Evolutionary conservation across 2,329 filamentous ascomycete species (phyloP), one percentile per base, ranked within the genome.

Genomic region (Alternaria angustiovoidea): DNA sequence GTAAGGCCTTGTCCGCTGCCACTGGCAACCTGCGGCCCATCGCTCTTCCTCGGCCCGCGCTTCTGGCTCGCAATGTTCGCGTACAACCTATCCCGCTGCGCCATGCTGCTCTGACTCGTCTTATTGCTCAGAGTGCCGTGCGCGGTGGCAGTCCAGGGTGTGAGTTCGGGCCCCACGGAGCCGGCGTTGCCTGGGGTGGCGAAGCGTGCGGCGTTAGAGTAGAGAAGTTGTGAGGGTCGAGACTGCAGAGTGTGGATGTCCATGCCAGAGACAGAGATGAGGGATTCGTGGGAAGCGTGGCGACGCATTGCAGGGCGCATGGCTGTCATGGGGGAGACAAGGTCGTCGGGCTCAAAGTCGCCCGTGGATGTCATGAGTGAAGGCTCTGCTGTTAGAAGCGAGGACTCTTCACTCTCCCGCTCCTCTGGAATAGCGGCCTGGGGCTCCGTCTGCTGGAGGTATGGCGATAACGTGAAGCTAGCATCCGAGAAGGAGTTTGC

Each of bases 201-300:
- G 56, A 83, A 82, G 32, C 83, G 82, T 57, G 82, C 82, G 59
- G 85, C 87, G 24, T 86, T 79, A 4, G 73, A 71, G 62, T 81
- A 81, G 18, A 89, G 87, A 59, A 95, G 85, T 70, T 96, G 92
- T 34, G 91, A 92, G 0, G 92, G 92, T 4, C 91, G 87, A 1
- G 86, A 85, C 70, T 90, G 89, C 5, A 96, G 83, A 0, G 91
- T 93, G 75, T 96, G 93, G 51, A 97, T 96, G 74, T 97, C 94
- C 76, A 97, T 89, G 2, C 93, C 93, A 0, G 89, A 88, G 2
- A 97, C 86, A 0, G 94, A 97, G 67, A 97, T 86, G 62, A 97
- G 89, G 18, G 92, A 96, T 75, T 97, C 94, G 69, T 96, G 93
- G 1, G 94, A 97, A 2, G 88, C 75, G 3, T 88, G 85, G 32